Evolutionary conservation across 805 yeast genomes (phyloP), one percentile per base, ranked within the genome.

Genomic region (Ogataea paraovalis): DNA sequence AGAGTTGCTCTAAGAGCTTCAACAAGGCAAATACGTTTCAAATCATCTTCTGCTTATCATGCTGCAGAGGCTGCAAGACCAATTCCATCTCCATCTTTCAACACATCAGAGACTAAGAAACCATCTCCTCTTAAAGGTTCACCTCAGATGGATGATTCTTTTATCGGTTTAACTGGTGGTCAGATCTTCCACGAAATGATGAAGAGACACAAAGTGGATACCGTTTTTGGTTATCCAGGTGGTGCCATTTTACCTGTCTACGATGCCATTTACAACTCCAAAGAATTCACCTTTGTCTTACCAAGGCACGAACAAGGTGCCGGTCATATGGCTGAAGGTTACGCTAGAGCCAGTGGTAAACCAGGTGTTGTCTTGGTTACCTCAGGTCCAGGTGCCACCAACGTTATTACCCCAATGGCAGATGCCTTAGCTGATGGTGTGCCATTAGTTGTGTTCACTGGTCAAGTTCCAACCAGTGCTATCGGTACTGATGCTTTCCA

Each of bases 251-350:
- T 94, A 61, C 98, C 99, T 13, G 99, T 94, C 22, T 94, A 86
- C 65, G 99, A 94, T 66, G 98, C 98, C 57, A 94, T 94, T 58
- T 87, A 85, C 75, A 86, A 92, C 73, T 87, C 96, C 19, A 82
- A 84, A 48, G 80, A 86, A 62, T 92, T 94, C 76, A 81, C 84
- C 58, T 94, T 94, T 65, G 87, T 94, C 47, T 74, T 94, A 54
- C 99, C 99, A 42, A 80, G 95, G 61, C 98, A 94, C 68, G 99
- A 94, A 70, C 99, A 94, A 72, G 99, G 99, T 67, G 99, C 98
- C 16, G 99, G 99, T 45, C 99, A 94, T 71, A 94, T 94, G 98
- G 99, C 99, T 47, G 97, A 94, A 72, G 99, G 99, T 50, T 94
- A 94, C 59, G 97, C 99, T 47, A 79, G 96, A 57, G 99, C 96